Base-by-base conservation (phyloP, 75 land plant genomes). In the Cupressus sempervirens region DNA sequence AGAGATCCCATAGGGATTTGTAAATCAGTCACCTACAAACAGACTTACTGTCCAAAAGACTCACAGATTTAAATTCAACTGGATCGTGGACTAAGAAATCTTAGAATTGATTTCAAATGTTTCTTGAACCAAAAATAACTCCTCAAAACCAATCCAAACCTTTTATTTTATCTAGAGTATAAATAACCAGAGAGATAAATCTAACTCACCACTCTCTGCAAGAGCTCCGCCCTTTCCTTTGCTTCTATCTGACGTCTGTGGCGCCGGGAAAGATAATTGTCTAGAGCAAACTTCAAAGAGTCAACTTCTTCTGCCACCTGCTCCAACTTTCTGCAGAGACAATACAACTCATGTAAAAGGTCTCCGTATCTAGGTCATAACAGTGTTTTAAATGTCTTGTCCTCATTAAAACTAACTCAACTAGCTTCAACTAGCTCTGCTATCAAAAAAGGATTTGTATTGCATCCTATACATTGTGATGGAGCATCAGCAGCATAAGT, bases 291-390 rank as follows among this genome's bases (percentile, higher is more conserved):
- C 90, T 89, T 97, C 83, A 97, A 88, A 7, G 98, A 92, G 14
- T 96, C 99, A 53, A 90, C 92, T 88, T 97, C 99, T 89, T 97
- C 98, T 12, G 89, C 91, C 1, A 96, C 92, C 76, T 92, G 98
- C 87, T 97, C 99, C 34, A 97, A 92, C 86, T 96, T 94, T 76
- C 98, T 96, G 87, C 32, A 88, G 5, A 53, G 20, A 43, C 45
- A 30, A 38, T 16, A 76, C 16, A 40, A 40, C 40, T n/a, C 81
- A 45, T 79, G 81, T 79, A 79, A 79, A 45, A 79, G 10, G 12
- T 79, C 48, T 70, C 0, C 32, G n/a, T 79, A 29, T 79, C 50
- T 45, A 45, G 80, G 41, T n/a, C 73, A 68, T 30, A 30, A 2
- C 30, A 30, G 48, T 45, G 45, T 79, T 45, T 40, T 45, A 9